Conservation (phyloP, 2,329 filamentous ascomycete genomes). For the Fusarium heterosporum region DNA sequence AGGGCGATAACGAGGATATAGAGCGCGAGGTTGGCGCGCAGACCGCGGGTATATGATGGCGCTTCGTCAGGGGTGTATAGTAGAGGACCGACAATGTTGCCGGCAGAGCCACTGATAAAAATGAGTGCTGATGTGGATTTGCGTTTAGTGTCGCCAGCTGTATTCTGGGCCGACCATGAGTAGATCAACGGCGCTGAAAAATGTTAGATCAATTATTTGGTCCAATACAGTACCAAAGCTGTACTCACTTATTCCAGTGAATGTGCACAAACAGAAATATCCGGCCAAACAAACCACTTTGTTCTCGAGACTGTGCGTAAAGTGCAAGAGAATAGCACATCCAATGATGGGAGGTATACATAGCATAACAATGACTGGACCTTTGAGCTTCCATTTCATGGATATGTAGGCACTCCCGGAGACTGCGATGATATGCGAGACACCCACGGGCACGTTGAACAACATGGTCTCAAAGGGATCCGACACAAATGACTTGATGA, state of each 20-base stretch:
- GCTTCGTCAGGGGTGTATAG: conserved; percentile 68
- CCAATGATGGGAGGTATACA: conserved; percentile 69
- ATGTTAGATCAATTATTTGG: conserved; percentile 36
- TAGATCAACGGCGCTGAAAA: conserved; percentile 65
- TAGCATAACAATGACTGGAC: conserved; percentile 64
- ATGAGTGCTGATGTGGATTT: conserved; percentile 73
- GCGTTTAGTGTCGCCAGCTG: conserved; percentile 76
- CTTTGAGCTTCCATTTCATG: conserved; percentile 67
- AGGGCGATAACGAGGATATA: conserved; percentile 70
- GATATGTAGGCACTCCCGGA: conserved; percentile 67
- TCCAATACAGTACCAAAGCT: conserved; percentile 22
- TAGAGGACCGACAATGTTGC: conserved; percentile 74
- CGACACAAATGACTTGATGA: conserved; percentile 70
- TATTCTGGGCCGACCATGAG: conserved; percentile 71
- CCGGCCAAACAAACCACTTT: conserved; percentile 64
- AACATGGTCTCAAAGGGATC: conserved; percentile 67
- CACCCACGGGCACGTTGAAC: conserved; percentile 71
- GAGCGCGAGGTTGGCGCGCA: conserved; percentile 70
- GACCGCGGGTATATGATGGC: conserved; percentile 60
- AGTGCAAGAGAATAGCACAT: conserved; percentile 64
- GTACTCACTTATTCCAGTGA: conserved; percentile 57
- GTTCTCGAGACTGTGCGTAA: conserved; percentile 59
- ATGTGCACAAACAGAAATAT: conserved; percentile 70
- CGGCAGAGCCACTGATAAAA: conserved; percentile 73
- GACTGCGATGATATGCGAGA: conserved; percentile 69